Evolutionary conservation across 2,329 filamentous ascomycete species (phyloP), one percentile per base, ranked within the genome.

Genomic region (Ophiostoma fasciatum): DNA sequence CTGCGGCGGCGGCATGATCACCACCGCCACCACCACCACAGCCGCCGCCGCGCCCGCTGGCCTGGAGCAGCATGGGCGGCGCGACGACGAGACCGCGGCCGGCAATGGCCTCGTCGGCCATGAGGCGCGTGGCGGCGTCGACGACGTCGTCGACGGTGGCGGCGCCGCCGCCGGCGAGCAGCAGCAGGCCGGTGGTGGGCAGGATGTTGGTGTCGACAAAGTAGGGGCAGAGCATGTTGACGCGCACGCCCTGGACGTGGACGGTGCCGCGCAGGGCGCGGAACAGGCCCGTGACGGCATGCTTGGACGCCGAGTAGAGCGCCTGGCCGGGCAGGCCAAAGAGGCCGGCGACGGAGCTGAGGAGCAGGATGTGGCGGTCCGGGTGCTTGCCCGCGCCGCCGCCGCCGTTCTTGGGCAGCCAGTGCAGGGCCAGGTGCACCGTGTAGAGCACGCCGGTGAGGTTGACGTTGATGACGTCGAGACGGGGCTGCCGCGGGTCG

Each of bases 151-250:
- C 64, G 27, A 63, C 52, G 21, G 57, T 57, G 5, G 68, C 72
- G 41, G 66, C 55, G 3, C 59, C 67, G 13, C 59, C 60, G 20
- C 75, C 76, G 1, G 72, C 66, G 4, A 80, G 59, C 13, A 77
- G 37, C 2, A 65, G 39, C n/a, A 65, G 60, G 18, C 61, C 71
- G 1, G 43, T 35, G 1, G 55, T 40, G 0, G 62, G 53, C 8
- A 75, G 49, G 32, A 80, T 66, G 15, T 68, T 65, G 10, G 71
- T 74, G 45, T 71, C 66, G 46, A 61, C 57, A 53, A 78, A 81
- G 54, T 78, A 80, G 0, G 76, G 76, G 41, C 67, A 69, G 20
- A 81, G 52, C 51, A 80, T 61, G 51, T 80, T 81, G 44, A 78
- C 58, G 33, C 77, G 64, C 36, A 80, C 55, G 28, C 68, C 68